Evolutionary conservation across 176 grass and related monocot species (phyloP), one percentile per base, ranked within the genome.

Genomic region (Pharus latifolius): DNA sequence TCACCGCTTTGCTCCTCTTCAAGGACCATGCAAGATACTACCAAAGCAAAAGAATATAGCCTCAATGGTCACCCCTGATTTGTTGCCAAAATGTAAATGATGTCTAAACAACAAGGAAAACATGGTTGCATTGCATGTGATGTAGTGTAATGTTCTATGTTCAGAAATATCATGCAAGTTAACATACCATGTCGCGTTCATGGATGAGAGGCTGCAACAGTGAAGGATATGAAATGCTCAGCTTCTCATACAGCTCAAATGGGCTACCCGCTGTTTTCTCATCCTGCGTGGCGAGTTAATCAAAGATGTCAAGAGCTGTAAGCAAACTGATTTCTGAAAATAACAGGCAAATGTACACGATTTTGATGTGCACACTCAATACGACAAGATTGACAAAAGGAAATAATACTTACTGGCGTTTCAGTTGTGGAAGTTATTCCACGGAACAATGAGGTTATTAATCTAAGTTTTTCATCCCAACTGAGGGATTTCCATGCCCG

Each of bases 1-100:
- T 93, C 41, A 93, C 94, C 34, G 94, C 94, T 73, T 98, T 98
- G 84, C 94, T 93, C 74, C 94, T 87, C 75, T 98, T 98, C 50
- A 98, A 78, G 11, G 94, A 98, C 94, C 94, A 98, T 19, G 89
- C 87, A 8, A 93, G 74, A 76, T 78, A 93, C 94, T 98, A 75
- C n/a, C n/a, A 72, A 76, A 82, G 12, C 22, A 81, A 73, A 29
- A 44, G 31, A 41, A 11, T 8, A 18, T 4, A 19, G 9, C 1
- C 66, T 52, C 5, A 35, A 49, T 20, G 1, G 16, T 19, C 56
- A n/a, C 13, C 14, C 26, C 16, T 11, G 25, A 56, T 14, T 6
- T 6, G 20, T 76, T 0, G 31, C 20, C 37, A 15, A 5, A 27
- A 28, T 17, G 17, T 43, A 1, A 34, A 40, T 13, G 15, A 13